Percentiles rank a stretch among this genome's conserved stretches.
phyloP scores from a whole-genome alignment of 2,329 filamentous ascomycete genomes.

The Phialocephala subalpina region DNA sequence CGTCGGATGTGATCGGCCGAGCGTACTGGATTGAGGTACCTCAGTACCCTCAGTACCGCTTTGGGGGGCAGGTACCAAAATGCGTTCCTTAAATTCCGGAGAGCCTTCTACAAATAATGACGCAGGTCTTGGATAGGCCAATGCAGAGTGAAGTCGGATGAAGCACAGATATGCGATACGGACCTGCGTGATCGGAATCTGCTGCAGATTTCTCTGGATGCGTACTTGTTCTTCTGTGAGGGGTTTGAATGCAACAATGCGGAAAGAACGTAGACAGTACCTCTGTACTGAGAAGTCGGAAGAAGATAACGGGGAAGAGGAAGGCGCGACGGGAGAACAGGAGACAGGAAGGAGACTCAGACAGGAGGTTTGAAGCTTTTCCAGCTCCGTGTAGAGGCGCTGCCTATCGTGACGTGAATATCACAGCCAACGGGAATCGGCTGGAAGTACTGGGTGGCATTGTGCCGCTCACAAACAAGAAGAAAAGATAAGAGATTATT shows the following conservation, averaged over 20 bases:
- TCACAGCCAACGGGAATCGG: neutral
- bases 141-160: slow-evolving; percentile 19
- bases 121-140: slow-evolving; percentile 17
- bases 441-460: neutral
- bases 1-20: slow-evolving; percentile 34
- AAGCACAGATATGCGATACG: slow-evolving; percentile 24
- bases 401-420: neutral
- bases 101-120: slow-evolving; percentile 15
- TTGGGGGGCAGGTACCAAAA: slow-evolving; percentile 2
- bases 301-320: slow-evolving; percentile 3
- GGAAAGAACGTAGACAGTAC: slow-evolving; percentile 10
- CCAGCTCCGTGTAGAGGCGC: slow-evolving; percentile 5
- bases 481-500: slow-evolving; percentile 8
- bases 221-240: neutral
- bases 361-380: slow-evolving; percentile 16
- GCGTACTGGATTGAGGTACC: slow-evolving; percentile 27
- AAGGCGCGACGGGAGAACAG: slow-evolving; percentile 10
- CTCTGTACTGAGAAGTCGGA: neutral
- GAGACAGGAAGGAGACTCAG: slow-evolving; percentile 3
- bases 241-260: slow-evolving; percentile 16
- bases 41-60: slow-evolving; percentile 22
- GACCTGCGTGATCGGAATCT: slow-evolving; percentile 12
- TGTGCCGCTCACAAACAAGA: neutral
- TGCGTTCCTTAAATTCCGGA: slow-evolving; percentile 14
- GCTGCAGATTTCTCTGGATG: slow-evolving; percentile 11